Evolutionary conservation across 2,329 filamentous ascomycete genomes (phyloP).

Genomic region (Aureobasidium sp.): DNA sequence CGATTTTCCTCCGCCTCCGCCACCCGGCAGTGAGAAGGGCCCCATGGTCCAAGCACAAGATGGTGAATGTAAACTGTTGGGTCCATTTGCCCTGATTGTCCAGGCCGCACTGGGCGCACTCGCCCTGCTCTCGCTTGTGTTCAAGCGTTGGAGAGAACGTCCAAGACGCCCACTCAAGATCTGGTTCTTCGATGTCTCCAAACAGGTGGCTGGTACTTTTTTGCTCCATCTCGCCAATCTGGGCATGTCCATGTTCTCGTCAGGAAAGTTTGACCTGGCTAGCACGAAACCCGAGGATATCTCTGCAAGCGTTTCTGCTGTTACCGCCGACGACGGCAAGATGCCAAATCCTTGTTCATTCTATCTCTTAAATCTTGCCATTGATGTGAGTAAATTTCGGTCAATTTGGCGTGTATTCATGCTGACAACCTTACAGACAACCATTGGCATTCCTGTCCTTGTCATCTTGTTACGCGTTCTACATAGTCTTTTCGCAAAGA

Average conservation of each 20-base stretch:
- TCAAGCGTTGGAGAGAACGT: conserved; percentile 85
- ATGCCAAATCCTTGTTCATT: conserved; percentile 92
- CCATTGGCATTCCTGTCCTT: conserved; percentile 89
- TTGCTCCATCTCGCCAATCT: conserved; percentile 89
- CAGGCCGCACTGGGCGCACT: conserved; percentile 79
- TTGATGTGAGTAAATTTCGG: conserved; percentile 65
- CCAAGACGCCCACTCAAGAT: conserved; percentile 91
- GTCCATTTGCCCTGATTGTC: conserved; percentile 83
- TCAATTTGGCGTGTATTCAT: neutral
- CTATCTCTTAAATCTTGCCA: conserved; percentile 86
- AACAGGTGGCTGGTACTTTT: conserved; percentile 91
- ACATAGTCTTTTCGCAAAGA: conserved; percentile 64
- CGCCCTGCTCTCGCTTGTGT: conserved; percentile 79
- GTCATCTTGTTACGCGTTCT: conserved; percentile 77
- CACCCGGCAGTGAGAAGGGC: neutral
- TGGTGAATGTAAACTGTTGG: conserved; percentile 80
- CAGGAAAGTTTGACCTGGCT: conserved; percentile 66
- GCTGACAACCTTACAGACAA: conserved; percentile 56
- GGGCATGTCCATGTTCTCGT: conserved; percentile 93
- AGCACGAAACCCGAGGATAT: conserved; percentile 35
- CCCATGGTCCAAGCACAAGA: conserved; percentile 23
- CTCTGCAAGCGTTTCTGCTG: conserved; percentile 25
- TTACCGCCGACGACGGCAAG: conserved; percentile 47
- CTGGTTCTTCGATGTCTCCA: conserved; percentile 96
- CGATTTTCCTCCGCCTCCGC: neutral